Percentiles rank a stretch among this genome's conserved stretches.
phyloP scores from a whole-genome alignment of 2,329 filamentous ascomycete genomes.

The Trichoderma breve region DNA sequence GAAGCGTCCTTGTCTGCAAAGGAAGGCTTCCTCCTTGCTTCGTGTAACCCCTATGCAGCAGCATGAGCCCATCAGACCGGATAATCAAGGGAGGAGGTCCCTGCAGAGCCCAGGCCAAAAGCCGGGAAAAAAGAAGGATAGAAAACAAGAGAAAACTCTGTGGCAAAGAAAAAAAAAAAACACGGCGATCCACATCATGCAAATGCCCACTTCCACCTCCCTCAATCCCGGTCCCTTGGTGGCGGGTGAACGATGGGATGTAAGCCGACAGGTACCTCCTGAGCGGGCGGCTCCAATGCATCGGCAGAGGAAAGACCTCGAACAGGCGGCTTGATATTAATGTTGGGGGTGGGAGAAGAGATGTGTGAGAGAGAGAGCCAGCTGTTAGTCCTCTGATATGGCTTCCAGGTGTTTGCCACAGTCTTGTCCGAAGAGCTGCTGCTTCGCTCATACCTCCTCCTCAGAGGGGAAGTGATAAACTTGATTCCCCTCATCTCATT shows the following conservation, averaged over 20 bases:
- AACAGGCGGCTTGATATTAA: not conserved
- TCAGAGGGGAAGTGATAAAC: constrained; percentile 2
- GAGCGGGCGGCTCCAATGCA: not conserved
- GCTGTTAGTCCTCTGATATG: not conserved
- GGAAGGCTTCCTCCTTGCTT: not conserved
- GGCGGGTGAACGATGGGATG: constrained; percentile 18
- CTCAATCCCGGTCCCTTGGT: constrained; percentile 20
- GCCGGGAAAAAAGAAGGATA: not conserved
- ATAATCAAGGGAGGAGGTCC: constrained; percentile 10
- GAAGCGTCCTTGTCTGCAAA: not conserved
- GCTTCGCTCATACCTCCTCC: not conserved
- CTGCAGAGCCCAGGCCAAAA: constrained; percentile 5
- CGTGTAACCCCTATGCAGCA: constrained; percentile 8
- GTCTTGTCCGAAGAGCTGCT: not conserved
- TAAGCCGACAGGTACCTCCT: not conserved
- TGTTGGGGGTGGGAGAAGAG: not conserved
- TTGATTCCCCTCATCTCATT: not conserved
- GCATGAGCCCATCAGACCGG: constrained; percentile 1
- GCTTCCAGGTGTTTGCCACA: not conserved
- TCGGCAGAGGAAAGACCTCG: not conserved
- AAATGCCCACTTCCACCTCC: constrained; percentile 17
- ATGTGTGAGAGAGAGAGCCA: not conserved
- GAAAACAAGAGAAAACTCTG: not conserved
- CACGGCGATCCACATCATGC: constrained; percentile 18
- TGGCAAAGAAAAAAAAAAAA: not conserved